Evolutionary conservation across 306 rosid genomes (phyloP).

Genomic region (Morella rubra): DNA sequence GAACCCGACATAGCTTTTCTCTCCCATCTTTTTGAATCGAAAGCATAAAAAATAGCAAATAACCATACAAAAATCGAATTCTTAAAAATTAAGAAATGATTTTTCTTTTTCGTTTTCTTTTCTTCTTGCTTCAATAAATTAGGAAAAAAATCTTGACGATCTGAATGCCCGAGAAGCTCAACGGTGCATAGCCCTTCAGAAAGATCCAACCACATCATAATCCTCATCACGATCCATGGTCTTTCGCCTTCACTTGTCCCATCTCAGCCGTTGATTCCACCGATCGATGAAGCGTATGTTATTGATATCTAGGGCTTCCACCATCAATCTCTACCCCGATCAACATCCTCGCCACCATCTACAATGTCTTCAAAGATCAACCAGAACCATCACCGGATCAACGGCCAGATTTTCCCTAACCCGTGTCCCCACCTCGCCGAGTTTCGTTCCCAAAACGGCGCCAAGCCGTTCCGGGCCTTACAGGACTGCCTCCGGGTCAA

Average conservation of each 20-base stretch:
- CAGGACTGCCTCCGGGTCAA: conserved; percentile 82
- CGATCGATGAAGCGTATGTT: conserved; percentile 44
- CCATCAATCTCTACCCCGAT: conserved; percentile 31
- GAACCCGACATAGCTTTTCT: not conserved
- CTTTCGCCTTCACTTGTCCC: conserved; percentile 30
- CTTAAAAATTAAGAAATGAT: not conserved
- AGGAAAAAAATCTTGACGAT: not conserved
- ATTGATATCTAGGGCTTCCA: conserved; percentile 47
- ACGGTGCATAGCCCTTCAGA: not conserved
- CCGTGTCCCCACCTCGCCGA: conserved; percentile 78
- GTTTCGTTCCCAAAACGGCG: conserved; percentile 60
- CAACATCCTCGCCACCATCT: conserved; percentile 31
- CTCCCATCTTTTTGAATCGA: not conserved
- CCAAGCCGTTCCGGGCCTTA: conserved; percentile 70
- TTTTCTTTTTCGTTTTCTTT: not conserved
- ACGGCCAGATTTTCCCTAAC: conserved; percentile 55
- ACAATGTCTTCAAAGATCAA: conserved; percentile 68
- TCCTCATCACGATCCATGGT: conserved; percentile 39
- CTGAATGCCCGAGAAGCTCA: not conserved
- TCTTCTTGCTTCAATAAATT: not conserved
- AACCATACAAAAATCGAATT: not conserved
- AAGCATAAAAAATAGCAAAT: accelerated
- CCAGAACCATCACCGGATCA: conserved; percentile 32
- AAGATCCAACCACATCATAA: not conserved
- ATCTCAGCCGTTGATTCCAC: conserved; percentile 61